Base-by-base conservation (phyloP, 441 rosid species). In the Erysimum pusillum region DNA sequence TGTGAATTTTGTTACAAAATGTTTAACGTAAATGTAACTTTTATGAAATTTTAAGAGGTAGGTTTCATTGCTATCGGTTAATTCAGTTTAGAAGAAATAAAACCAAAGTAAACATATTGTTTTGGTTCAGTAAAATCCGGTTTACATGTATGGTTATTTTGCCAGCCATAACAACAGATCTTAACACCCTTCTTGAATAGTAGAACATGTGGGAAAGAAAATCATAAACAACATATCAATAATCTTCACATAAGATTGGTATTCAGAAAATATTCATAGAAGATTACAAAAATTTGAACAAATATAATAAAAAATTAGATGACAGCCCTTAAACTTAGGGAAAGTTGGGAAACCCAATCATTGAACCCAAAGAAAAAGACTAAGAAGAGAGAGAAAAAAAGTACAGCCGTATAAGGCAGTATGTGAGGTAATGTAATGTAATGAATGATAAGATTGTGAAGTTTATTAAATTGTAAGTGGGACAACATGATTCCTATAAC, bases 401-500 rank as follows among this genome's bases (percentile, higher is more conserved):
- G 81, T 78, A 78, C 81, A 73, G 64, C 74, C 78, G 74, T 78
- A 61, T 73, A 13, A 61, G 71, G 68, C 35, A 58, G 8, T 36
- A 28, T 15, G 44, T 12, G 58, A 71, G 68, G 41, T 44, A 60
- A 66, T 78, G 70, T 28, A 66, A 67, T 73, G 66, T 28, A 66
- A 67, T 73, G 66, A 67, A 71, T 53, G 73, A 72, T 77, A 77
- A 39, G 69, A 66, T 67, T 67, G 74, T 48, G 32, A 64, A 60
- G 34, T 59, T 25, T 49, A 71, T 41, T 65, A 52, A 66, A 77
- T 14, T 57, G 67, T 49, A 65, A 72, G 73, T 65, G 77, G 81
- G 81, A 67, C 74, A 59, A 66, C 69, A 78, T 60, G 69, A 60
- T 78, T 72, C 69, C 51, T 59, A 52, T 59, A 78, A 78, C 74